A percentile compares a stretch with the other conserved stretches of the same genome.
phyloP scores from a whole-genome alignment of 768 basidiomycete genomes.

The Mycena metata region DNA sequence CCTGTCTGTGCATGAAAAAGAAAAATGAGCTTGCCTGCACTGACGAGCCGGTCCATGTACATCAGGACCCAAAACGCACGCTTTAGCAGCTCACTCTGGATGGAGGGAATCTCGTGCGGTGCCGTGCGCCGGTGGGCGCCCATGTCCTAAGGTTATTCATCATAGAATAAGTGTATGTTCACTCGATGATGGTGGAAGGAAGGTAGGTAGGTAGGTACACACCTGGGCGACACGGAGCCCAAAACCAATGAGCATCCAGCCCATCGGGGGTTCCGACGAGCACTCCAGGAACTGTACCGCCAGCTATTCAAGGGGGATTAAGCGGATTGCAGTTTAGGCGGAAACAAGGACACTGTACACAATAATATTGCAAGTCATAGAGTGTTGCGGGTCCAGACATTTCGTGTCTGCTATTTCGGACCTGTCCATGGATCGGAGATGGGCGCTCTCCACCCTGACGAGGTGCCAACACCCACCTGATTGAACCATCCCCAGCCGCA shows the following conservation, averaged over 20 bases:
- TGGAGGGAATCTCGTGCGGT: constrained; percentile 46
- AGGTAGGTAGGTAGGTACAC: background rate
- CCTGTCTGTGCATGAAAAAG: too few relatives aligned
- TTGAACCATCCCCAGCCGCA: constrained; percentile 78
- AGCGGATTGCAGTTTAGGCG: background rate
- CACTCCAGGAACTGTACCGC: constrained; percentile 66
- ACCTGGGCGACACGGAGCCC: constrained; percentile 51
- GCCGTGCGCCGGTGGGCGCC: constrained; percentile 69
- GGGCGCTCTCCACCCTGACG: background rate
- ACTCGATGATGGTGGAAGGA: too few relatives aligned
- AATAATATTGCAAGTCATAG: constrained; percentile 81
- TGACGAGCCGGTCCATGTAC: constrained; percentile 60
- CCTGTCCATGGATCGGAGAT: background rate
- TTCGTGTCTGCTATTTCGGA: constrained; percentile 69
- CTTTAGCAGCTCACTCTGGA: constrained; percentile 81
- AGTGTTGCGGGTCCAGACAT: constrained; percentile 73
- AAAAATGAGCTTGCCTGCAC: too few relatives aligned
- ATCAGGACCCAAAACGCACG: constrained; percentile 67
- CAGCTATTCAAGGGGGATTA: constrained; percentile 52
- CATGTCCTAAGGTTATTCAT: constrained; percentile 55
- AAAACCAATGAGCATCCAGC: constrained; percentile 76
- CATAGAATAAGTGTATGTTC: too few relatives aligned
- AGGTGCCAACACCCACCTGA: constrained; percentile 57
- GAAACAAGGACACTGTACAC: constrained; percentile 47
- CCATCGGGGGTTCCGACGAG: constrained; percentile 68